Conservation (phyloP, 192 early-diverging fungal genomes). For the Piromyces finnis region DNA sequence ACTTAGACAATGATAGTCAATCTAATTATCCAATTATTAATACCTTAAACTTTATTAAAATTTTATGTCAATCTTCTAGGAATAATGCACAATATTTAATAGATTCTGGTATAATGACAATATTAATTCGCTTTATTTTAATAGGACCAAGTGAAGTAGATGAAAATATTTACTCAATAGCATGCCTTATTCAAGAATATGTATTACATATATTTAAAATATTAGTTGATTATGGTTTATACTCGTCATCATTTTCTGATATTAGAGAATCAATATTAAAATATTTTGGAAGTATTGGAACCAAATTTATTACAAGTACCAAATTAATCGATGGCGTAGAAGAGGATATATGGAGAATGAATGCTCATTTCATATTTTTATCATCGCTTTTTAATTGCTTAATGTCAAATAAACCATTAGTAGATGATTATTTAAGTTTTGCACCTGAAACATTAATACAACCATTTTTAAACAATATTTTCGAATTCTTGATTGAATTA, state of each 20-base stretch:
- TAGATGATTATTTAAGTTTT: neutral
- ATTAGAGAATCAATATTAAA: neutral
- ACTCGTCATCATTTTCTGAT: neutral
- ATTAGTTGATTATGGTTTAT: neutral
- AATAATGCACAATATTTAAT: neutral
- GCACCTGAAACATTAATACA: neutral
- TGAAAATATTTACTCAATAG: neutral
- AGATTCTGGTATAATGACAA: neutral
- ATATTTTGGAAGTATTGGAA: neutral
- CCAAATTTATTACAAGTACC: neutral
- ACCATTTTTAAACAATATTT: neutral
- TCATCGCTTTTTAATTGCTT: neutral
- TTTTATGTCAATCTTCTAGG: neutral
- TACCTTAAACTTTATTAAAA: neutral
- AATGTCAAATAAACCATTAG: neutral
- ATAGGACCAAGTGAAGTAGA: neutral
- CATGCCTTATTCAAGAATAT: neutral
- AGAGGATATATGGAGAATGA: neutral
- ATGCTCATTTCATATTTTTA: neutral
- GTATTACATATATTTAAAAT: neutral
- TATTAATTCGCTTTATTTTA: neutral
- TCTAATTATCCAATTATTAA: neutral
- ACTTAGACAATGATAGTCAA: neutral
- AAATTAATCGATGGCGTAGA: neutral
- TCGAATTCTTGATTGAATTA: neutral